Evolutionary conservation across 805 yeast genomes (phyloP), one percentile per base, ranked within the genome.

Genomic region (Lipomyces spencermartinsiae): DNA sequence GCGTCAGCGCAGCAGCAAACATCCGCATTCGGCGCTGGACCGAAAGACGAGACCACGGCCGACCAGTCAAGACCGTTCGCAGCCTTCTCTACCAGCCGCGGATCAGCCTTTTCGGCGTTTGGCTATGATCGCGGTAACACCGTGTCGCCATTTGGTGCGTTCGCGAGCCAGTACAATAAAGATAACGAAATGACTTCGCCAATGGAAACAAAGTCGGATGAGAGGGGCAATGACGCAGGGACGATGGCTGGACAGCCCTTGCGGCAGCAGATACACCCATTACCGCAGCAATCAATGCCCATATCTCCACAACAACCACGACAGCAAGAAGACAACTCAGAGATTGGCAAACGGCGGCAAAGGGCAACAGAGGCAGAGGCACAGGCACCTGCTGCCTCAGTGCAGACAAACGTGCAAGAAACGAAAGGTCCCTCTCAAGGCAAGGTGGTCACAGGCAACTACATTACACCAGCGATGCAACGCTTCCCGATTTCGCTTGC

Each of bases 401-500:
- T 43, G 49, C 49, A n/a, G 22, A 43, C 49, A 7, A 43, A n/a
- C 9, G 22, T 19, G n/a, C 22, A n/a, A 43, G 3, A 25, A 1
- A 43, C 49, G n/a, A 19, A 19, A 6, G 49, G 49, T 43, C 22
- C 25, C n/a, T 16, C 22, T 43, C 49, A 43, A 6, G 49, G 49
- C 49, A 43, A 16, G 19, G 5, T 8, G 35, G 19, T 55, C 58
- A 19, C 22, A n/a, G 66, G 62, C 16, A 37, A 19, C 25, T 64
- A 64, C 37, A 14, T 35, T 22, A 64, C 67, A 2, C n/a, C n/a
- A 0, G 63, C 67, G 9, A 60, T 58, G 58, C 54, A 37, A n/a
- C 65, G 68, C 12, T 65, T 65, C 57, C 64, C 62, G 19, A 49
- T 65, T 25, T 12, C 29, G 8, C 56, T 6, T 12, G 34, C 5